These are phyloP conservation scores for Aurinia saxatilis DNA, from an alignment of 345 rosid species.

Conservation along the genomic window DNA sequence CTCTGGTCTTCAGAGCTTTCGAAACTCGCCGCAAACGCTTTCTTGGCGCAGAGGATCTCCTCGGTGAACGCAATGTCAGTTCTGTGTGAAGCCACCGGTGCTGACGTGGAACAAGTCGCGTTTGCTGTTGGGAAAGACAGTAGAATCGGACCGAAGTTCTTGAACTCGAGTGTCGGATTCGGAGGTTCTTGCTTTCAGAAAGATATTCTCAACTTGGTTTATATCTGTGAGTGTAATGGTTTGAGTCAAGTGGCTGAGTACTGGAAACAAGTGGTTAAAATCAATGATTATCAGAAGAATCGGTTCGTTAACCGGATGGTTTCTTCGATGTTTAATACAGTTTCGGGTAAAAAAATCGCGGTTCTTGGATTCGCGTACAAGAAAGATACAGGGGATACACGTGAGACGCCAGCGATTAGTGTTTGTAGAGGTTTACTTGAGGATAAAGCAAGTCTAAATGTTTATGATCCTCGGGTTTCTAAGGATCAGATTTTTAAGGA, in stretches of 20 bases:
- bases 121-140: conserved; percentile 76
- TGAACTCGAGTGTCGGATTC: conserved; percentile 85
- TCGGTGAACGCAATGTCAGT: conserved; percentile 97
- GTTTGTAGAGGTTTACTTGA: conserved; percentile 91
- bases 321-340: conserved; percentile 85
- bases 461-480: conserved; percentile 81
- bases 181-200: conserved; percentile 94
- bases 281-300: conserved; percentile 83
- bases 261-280: conserved; percentile 94
- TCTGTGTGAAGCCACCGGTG: conserved; percentile 83
- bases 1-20: conserved; percentile 97
- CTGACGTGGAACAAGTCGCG: conserved; percentile 69
- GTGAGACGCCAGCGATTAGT: conserved; percentile 89
- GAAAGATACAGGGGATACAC: conserved; percentile 89
- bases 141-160: conserved; percentile 80
- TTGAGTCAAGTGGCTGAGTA: conserved; percentile 88
- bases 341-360: conserved; percentile 74
- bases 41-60: conserved; percentile 90
- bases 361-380: conserved; percentile 81
- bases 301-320: conserved; percentile 84
- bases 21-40: conserved; percentile 90
- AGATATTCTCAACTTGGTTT: conserved; percentile 78
- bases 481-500: conserved; percentile 55
- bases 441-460: conserved; percentile 73
- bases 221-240: conserved; percentile 90